Percentiles rank a stretch among this genome's conserved stretches.
These are phyloP conservation scores for Cyberlindnera japonica DNA, from an alignment of 805 yeast genomes.

Conservation along the genomic window DNA sequence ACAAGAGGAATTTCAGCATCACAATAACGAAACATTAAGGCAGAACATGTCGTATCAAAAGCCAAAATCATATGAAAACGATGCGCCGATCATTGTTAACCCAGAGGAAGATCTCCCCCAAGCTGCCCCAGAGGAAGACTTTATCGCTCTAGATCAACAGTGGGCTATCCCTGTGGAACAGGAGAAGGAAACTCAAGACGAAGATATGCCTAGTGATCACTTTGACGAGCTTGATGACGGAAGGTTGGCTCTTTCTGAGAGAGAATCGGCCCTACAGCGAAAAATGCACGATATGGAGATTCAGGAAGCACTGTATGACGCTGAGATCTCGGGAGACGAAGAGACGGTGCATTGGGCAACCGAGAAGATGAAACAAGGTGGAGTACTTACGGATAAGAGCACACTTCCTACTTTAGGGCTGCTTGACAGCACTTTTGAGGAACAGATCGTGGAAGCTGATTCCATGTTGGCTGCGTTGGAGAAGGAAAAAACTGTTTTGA, in stretches of 20 bases:
- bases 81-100: background rate
- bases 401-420: constrained; percentile 11
- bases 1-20: background rate
- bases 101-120: background rate
- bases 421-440: constrained; percentile 5
- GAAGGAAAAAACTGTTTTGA: background rate
- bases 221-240: constrained; percentile 21
- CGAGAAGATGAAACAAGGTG: constrained; percentile 18
- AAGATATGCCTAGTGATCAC: background rate
- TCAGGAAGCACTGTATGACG: constrained; percentile 33
- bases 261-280: constrained; percentile 27
- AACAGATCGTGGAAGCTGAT: constrained; percentile 1
- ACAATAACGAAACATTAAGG: background rate
- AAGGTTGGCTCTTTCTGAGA: constrained; percentile 27
- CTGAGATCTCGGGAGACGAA: constrained; percentile 24
- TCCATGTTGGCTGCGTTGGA: constrained; percentile 1
- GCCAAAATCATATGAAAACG: background rate
- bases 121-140: constrained; percentile 1
- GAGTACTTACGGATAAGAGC: background rate
- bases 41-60: background rate
- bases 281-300: constrained; percentile 30
- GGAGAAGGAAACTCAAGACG: no score
- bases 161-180: no score
- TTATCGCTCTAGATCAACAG: constrained; percentile 5
- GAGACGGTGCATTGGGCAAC: constrained; percentile 22